Evolutionary conservation across 2,329 filamentous ascomycete genomes (phyloP), one percentile per base, ranked within the genome.

Genomic region (Didymosphaeria variabile): DNA sequence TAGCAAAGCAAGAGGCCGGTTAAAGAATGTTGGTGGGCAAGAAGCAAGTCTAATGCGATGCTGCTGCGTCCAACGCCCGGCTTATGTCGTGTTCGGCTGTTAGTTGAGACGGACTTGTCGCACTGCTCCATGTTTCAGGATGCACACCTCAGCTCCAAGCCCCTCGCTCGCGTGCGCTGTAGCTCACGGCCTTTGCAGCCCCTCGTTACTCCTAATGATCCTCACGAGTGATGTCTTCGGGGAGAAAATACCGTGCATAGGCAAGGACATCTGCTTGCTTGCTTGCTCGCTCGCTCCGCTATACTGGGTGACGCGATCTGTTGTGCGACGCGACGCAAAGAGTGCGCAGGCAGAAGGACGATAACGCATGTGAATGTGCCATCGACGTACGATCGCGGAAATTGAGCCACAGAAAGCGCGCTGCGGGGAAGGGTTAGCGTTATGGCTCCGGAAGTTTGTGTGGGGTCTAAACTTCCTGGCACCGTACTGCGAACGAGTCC

Each of bases 101-200:
- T 55, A 26, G 53, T 44, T 55, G 53, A 46, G 53, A 55, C 53
- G 53, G 53, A 55, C 40, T 46, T 46, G 29, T 45, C 23, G 42
- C 53, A 21, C 45, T 2, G 53, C 36, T 45, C 42, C 23, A 44
- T 55, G 53, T 55, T 55, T 46, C 40, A 55, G 53, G 31, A 55
- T 55, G 53, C 53, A 36, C 53, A 55, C 42, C 53, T 55, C 53
- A 55, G 53, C 53, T 36, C 19, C 47, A 34, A 31, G 47, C 47
- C 23, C 47, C 40, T 55, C 52, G 40, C 13, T 55, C 40, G 40
- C 42, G 13, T 46, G 34, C 21, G 40, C 23, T 29, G 38, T 55
- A 19, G 53, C 9, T 21, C 12, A 44, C 23, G 42, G 21, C 40
- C 42, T 55, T 55, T 46, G 53, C 53, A 55, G 15, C 42, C 31